Evolutionary conservation across 2,329 filamentous ascomycete species (phyloP), one percentile per base, ranked within the genome.

Genomic region (Dothistroma septosporum): DNA sequence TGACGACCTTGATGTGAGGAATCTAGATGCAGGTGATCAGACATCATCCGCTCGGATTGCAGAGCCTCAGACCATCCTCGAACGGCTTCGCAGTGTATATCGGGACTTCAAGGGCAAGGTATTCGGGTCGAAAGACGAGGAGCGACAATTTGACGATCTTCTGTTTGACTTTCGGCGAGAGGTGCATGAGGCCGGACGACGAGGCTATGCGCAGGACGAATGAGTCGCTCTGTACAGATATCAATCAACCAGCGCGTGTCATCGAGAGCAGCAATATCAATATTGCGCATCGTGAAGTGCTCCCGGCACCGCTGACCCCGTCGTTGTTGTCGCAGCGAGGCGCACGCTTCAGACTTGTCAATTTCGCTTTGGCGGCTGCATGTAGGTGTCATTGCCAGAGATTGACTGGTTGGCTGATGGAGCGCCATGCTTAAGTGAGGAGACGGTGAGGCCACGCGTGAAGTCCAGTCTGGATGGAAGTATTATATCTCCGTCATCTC

Each of bases 121-220:
- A 16, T 75, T 95, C 47, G 85, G 85, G 16, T 81, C 84, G 11
- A 79, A 83, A 11, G 86, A 90, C 62, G 84, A 91, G 55, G 84
- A 91, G 57, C 82, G 86, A 61, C 82, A 87, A 71, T 81, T 94
- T 66, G 90, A 94, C 70, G 88, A 92, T 71, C 77, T 91, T 68
- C 80, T 94, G 71, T 90, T 92, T 78, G 88, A 93, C 73, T 85
- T 93, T 65, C 87, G 89, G 73, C 82, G 84, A 64, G 86, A 89
- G 73, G 81, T 92, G 55, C 89, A 89, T 72, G 85, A 87, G 59
- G 90, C 90, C 16, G 86, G 58, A 4, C 21, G 58, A 28, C 50
- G 59, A 6, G 50, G 50, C n/a, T 32, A 53, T 32, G 50, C 44
- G 11, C 53, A 53, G 48, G 44, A 50, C 31, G 33, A 50, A 35